These are phyloP conservation scores for Clonostachys solani DNA, from an alignment of 2,329 filamentous ascomycete genomes.

Conservation along the genomic window DNA sequence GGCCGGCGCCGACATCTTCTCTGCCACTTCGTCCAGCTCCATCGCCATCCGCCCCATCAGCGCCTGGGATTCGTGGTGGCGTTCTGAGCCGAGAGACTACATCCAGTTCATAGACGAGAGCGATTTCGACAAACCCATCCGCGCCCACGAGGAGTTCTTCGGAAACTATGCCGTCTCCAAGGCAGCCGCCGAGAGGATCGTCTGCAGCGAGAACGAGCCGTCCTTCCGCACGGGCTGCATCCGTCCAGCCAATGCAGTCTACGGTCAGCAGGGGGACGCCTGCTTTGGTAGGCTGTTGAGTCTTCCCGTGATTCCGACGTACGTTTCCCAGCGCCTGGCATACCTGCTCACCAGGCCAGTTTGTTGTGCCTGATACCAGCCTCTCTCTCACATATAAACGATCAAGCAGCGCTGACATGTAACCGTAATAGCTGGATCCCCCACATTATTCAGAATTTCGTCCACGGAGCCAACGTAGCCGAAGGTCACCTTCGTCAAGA, in stretches of 20 bases:
- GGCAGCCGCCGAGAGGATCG: conserved; percentile 43
- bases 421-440: conserved; percentile 24
- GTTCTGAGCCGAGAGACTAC: conserved; percentile 25
- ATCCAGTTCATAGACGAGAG: conserved; percentile 40
- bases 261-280: conserved; percentile 40
- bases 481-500: conserved; percentile 50
- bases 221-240: conserved; percentile 46
- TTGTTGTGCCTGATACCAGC: too few relatives aligned
- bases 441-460: conserved; percentile 40
- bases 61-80: conserved; percentile 21
- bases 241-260: conserved; percentile 48
- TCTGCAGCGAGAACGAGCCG: conserved; percentile 34
- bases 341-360: conserved; percentile 14
- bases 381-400: too few relatives aligned
- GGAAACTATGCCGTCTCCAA: conserved; percentile 48
- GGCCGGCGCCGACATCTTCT: conserved; percentile 42
- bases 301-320: not conserved
- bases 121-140: conserved; percentile 34
- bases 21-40: conserved; percentile 45
- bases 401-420: too few relatives aligned
- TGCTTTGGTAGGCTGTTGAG: conserved; percentile 32
- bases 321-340: conserved; percentile 7
- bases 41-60: conserved; percentile 11
- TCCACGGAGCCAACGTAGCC: conserved; percentile 46
- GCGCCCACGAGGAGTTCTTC: conserved; percentile 35